A percentile compares a stretch with the other conserved stretches of the same genome.
These are phyloP conservation scores for Nymphaea thermarum DNA, from an alignment of 164 flowering plant genomes.

Conservation along the genomic window DNA sequence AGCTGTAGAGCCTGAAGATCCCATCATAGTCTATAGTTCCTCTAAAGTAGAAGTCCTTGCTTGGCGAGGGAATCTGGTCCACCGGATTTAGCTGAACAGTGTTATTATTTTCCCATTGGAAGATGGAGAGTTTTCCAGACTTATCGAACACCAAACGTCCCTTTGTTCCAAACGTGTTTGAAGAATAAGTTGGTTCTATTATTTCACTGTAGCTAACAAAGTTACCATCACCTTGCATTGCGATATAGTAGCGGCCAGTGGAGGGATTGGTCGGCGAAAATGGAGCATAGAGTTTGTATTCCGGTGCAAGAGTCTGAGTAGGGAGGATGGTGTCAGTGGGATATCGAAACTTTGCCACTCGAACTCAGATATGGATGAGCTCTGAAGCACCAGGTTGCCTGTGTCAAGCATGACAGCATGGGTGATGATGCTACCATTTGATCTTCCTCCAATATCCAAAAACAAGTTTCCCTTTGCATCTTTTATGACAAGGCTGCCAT, in stretches of 20 bases:
- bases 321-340: slow-evolving; percentile 37
- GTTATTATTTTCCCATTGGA: neutral
- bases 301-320: slow-evolving; percentile 8
- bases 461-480: slow-evolving; percentile 12
- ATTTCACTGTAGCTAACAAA: slow-evolving; percentile 10
- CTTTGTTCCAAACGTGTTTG: neutral
- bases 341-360: slow-evolving; percentile 24
- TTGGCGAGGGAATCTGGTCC: neutral
- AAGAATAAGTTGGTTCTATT: neutral
- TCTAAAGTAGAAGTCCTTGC: slow-evolving; percentile 15
- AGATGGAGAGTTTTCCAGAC: neutral
- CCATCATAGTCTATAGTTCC: slow-evolving; percentile 24
- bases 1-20: slow-evolving; percentile 14
- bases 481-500: slow-evolving; percentile 18
- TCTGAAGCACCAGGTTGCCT: slow-evolving; percentile 28
- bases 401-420: slow-evolving; percentile 31
- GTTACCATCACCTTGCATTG: slow-evolving; percentile 3
- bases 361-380: neutral
- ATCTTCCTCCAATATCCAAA: slow-evolving; percentile 5
- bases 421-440: neutral
- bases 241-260: slow-evolving; percentile 20
- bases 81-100: neutral
- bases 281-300: slow-evolving; percentile 9
- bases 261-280: slow-evolving; percentile 12
- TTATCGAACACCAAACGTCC: neutral